phyloP scores from a whole-genome alignment of 495 filamentous ascomycete species.

The Aspergillus coremiiformis region DNA sequence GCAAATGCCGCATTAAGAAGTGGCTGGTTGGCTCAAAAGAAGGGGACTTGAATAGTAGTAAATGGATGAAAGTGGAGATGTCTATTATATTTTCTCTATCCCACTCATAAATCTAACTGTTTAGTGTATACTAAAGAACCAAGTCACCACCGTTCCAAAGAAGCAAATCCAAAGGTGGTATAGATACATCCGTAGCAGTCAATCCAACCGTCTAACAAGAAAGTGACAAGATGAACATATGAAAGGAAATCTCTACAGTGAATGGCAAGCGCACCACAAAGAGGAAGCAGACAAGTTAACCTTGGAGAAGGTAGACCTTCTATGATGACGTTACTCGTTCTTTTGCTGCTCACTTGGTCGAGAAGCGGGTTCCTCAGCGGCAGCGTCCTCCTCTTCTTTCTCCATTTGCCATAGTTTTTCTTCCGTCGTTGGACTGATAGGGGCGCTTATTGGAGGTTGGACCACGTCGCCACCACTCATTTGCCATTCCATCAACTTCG shows the following conservation, averaged over 20 bases:
- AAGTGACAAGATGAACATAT: background rate
- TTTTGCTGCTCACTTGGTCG: constrained; percentile 6
- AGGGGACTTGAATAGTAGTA: too few species aligned
- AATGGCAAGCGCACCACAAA: background rate
- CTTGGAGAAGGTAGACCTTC: background rate
- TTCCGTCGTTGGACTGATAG: constrained; percentile 17
- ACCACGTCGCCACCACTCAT: constrained; percentile 70
- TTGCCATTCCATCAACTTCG: constrained; percentile 97
- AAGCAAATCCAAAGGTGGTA: background rate
- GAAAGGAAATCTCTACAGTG: background rate
- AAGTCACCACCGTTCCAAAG: background rate
- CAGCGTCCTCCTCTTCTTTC: constrained; percentile 19
- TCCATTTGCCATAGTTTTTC: constrained; percentile 32
- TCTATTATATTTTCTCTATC: background rate
- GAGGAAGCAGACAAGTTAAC: background rate
- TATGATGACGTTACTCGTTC: background rate
- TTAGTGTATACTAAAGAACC: background rate
- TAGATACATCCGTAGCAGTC: background rate
- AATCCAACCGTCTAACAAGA: background rate
- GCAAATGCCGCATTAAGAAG: too few species aligned
- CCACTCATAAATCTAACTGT: background rate
- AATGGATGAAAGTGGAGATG: background rate
- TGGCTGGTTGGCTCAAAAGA: too few species aligned
- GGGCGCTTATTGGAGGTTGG: constrained; percentile 16
- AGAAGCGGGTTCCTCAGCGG: background rate